Evolutionary conservation across 495 filamentous ascomycete species (phyloP).

Genomic region (Haplographium delicatum): DNA sequence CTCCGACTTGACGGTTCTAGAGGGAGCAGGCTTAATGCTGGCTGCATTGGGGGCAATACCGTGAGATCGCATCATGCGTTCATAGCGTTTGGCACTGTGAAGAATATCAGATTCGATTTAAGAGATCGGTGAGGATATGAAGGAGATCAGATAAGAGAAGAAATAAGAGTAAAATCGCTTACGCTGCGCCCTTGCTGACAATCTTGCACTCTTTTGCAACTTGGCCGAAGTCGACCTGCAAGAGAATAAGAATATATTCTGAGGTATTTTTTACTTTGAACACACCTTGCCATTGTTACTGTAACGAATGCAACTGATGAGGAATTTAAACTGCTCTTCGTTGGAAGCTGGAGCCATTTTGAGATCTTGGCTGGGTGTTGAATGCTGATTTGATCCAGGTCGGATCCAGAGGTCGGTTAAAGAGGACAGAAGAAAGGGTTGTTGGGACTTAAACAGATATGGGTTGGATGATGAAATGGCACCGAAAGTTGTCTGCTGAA

Average conservation of each 20-base stretch:
- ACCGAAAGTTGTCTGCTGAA: not conserved
- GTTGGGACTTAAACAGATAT: not conserved
- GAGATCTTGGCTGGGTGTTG: not conserved
- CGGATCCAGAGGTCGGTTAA: not conserved
- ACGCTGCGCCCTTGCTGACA: constrained; percentile 62
- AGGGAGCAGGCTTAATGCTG: constrained; percentile 18
- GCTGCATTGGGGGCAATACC: constrained; percentile 33
- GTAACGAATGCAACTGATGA: constrained; percentile 59
- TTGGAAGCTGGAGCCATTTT: constrained; percentile 41
- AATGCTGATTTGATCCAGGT: not conserved
- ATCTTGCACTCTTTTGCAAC: constrained; percentile 61
- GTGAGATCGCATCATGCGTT: constrained; percentile 56
- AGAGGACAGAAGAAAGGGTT: not conserved
- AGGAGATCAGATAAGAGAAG: not conserved
- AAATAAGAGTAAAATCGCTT: constrained; percentile 31
- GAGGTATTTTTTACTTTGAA: not conserved
- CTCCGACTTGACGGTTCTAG: constrained; percentile 12
- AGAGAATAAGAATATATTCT: not conserved
- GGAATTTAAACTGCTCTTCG: constrained; percentile 56
- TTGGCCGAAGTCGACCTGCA: constrained; percentile 53
- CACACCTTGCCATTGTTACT: constrained; percentile 51
- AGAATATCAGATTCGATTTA: not conserved
- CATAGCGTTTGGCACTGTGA: constrained; percentile 57
- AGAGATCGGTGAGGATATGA: not conserved
- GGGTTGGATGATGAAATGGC: not conserved